These are phyloP conservation scores for Davidsoniella australis DNA, from an alignment of 2,329 filamentous ascomycete species.

Conservation along the genomic window DNA sequence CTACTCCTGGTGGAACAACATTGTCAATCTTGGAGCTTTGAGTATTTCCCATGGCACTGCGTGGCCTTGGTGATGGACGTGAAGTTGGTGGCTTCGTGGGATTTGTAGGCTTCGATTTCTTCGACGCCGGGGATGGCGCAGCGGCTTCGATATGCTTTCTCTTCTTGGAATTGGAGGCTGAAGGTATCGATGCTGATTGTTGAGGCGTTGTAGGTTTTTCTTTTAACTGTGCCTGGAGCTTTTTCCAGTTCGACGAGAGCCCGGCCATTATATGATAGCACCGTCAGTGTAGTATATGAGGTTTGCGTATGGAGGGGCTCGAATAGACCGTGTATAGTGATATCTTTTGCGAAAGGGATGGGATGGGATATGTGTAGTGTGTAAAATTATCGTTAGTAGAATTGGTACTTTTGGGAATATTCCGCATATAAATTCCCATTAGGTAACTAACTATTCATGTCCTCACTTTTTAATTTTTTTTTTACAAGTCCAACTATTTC, in stretches of 20 bases:
- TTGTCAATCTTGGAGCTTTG: conserved; percentile 31
- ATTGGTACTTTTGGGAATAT: no score
- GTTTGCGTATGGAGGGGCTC: not conserved
- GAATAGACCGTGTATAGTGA: not conserved
- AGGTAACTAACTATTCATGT: not conserved
- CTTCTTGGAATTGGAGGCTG: conserved; percentile 18
- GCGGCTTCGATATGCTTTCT: conserved; percentile 15
- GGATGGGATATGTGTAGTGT: not conserved
- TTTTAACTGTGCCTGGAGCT: conserved; percentile 47
- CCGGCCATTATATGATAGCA: conserved; percentile 16
- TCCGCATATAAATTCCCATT: not conserved
- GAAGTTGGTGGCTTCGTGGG: not conserved
- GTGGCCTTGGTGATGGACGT: conserved; percentile 8
- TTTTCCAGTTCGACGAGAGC: conserved; percentile 62
- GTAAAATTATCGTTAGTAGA: not conserved
- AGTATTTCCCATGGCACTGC: conserved; percentile 35
- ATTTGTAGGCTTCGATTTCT: conserved; percentile 13
- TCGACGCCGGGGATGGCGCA: conserved; percentile 6
- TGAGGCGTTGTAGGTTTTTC: conserved; percentile 19
- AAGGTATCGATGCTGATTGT: conserved; percentile 15
- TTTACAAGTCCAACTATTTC: not conserved
- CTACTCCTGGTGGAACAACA: conserved; percentile 20
- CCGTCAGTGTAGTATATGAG: no score
- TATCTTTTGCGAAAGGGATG: not conserved
- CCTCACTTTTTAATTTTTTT: not conserved